Base-by-base conservation (phyloP, 1,284 basidiomycete species). In the Ustilago xerochloae region DNA sequence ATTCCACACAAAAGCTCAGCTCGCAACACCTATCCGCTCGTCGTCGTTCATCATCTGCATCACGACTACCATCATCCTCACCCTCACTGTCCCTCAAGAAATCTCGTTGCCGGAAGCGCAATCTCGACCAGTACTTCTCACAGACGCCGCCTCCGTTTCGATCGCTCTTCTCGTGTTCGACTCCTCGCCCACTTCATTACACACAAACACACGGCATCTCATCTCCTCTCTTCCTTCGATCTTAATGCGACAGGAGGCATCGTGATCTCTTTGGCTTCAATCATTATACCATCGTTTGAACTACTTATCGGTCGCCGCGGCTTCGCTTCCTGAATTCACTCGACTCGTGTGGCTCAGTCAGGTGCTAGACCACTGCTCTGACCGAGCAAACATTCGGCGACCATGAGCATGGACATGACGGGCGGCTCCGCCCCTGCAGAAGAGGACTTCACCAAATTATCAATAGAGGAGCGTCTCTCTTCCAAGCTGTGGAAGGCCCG, bases 401-500 rank as follows among this genome's bases (percentile, higher is more conserved):
- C 22, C 43, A 74, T 68, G 65, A 68, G 55, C 58, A 68, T 60
- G 36, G 77, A 79, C 33, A 75, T 75, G 57, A 64, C 63, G 54
- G 56, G 56, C 38, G 66, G 73, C 39, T 59, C 50, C 45, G 56
- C 64, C 24, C 56, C 72, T 7, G 59, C 62, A 36, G 94, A 97
- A 87, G 94, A 97, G 87, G 94, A 99, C 87, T 97, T 96, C 85
- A 91, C 91, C 61, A 85, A 88, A 54, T 89, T 97, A 63, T 87
- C 93, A 26, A 88, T 98, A 57, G 86, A 90, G 36, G 94, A 97
- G 74, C 87, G 96, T 48, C 90, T 97, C 67, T 86, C 68, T 24
- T 61, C 58, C 45, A 80, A 88, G 89, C 94, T 96, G 83, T 99
- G 96, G 96, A 99, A 99, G 86, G 96, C 97, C 50, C 90, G 96